Evolutionary conservation across 768 basidiomycete genomes (phyloP).

Genomic region (Pilatotrama ljubarskyi): DNA sequence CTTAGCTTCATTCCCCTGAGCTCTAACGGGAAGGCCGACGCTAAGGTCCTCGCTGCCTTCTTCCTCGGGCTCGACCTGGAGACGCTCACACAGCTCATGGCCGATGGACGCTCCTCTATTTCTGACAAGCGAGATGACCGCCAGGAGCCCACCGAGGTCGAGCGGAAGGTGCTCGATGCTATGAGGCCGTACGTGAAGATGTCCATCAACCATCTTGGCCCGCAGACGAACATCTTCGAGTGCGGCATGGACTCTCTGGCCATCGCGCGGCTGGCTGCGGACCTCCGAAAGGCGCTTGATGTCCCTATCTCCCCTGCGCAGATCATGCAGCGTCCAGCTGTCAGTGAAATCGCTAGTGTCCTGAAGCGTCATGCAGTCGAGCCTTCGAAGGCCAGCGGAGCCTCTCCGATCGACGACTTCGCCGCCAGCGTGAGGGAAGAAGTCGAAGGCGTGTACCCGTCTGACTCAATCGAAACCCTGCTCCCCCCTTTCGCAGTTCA

Average conservation of each 20-base stretch:
- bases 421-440: background rate
- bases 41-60: conserved; percentile 30
- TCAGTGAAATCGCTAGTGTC: conserved; percentile 26
- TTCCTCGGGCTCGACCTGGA: conserved; percentile 29
- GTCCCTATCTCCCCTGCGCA: conserved; percentile 29
- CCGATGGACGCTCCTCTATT: background rate
- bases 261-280: conserved; percentile 26
- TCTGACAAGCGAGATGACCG: background rate
- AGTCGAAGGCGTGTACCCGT: conserved; percentile 3
- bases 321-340: conserved; percentile 31
- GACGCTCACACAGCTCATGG: conserved; percentile 21
- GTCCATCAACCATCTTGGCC: conserved; percentile 13
- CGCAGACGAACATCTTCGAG: conserved; percentile 34
- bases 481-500: conserved; percentile 49
- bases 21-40: conserved; percentile 38
- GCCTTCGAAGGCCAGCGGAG: background rate
- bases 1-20: conserved; percentile 50
- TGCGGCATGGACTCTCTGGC: conserved; percentile 36
- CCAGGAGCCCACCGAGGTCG: conserved; percentile 28
- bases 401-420: conserved; percentile 1
- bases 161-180: conserved; percentile 39
- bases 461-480: conserved; percentile 5
- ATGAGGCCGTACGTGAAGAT: conserved; percentile 30
- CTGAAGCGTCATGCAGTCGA: background rate
- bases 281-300: conserved; percentile 24